These are phyloP conservation scores for Kalmanozyma brasiliensis DNA, from an alignment of 1,284 basidiomycete genomes.

Conservation along the genomic window DNA sequence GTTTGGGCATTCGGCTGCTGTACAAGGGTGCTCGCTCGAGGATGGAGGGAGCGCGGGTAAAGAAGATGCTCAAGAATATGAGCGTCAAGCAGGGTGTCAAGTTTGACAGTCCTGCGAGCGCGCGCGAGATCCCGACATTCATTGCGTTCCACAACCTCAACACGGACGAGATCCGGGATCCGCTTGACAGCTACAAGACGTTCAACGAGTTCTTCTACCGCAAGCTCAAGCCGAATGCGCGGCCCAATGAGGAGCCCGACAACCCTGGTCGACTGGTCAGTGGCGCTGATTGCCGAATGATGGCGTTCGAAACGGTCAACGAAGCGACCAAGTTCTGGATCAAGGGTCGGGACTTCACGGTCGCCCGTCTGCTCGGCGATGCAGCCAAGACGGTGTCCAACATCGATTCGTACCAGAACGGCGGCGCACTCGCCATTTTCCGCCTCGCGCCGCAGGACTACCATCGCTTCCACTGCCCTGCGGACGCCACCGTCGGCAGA, in stretches of 20 bases:
- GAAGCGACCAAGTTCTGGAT: constrained; percentile 94
- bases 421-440: constrained; percentile 79
- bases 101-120: constrained; percentile 87
- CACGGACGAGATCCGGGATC: constrained; percentile 82
- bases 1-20: constrained; percentile 87
- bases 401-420: constrained; percentile 78
- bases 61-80: constrained; percentile 83
- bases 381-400: constrained; percentile 48
- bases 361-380: constrained; percentile 80
- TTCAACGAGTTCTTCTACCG: constrained; percentile 94
- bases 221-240: constrained; percentile 83
- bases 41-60: constrained; percentile 89
- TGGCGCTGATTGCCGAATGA: constrained; percentile 91
- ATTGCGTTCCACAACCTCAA: constrained; percentile 90
- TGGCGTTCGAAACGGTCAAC: constrained; percentile 85
- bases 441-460: constrained; percentile 86
- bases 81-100: constrained; percentile 94
- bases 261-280: constrained; percentile 83
- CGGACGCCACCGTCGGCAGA: constrained; percentile 76
- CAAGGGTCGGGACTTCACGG: constrained; percentile 91
- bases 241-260: constrained; percentile 79
- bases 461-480: constrained; percentile 93
- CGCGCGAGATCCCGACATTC: constrained; percentile 83
- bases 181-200: constrained; percentile 83
- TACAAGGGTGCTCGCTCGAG: constrained; percentile 89